Evolutionary conservation across 371 early-diverging fungal species (phyloP), one percentile per base, ranked within the genome.

Genomic region (Mucor mucedo): DNA sequence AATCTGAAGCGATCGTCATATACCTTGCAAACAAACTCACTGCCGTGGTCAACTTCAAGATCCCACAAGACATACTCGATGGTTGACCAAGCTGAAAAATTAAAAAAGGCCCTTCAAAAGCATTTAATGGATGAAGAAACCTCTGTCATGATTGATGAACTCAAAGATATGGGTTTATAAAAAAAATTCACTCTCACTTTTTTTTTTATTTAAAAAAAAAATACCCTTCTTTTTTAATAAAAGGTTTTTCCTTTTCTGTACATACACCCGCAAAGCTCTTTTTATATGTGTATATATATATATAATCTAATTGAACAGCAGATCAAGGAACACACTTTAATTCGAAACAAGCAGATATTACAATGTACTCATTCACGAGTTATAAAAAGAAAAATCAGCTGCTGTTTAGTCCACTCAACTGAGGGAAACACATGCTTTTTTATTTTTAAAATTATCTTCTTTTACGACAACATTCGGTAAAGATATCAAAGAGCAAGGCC

Each of bases 401-500:
- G 21, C 21, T 21, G 21, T 21, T 21, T 21, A 21, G 21, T 21
- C 21, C 21, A 21, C 21, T 21, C 21, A 21, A 21, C 21, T 21
- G 21, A 21, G 21, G 21, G 21, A 21, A 21, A 21, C 21, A 21
- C 21, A 21, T 21, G 21, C 21, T 21, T 21, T 21, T 21, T 21
- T 21, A 21, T 21, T 21, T 21, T 21, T n/a, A n/a, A 21, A 21
- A 21, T 21, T 21, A 21, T n/a, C 16, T 44, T n/a, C n/a, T 13
- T 3, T 27, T 30, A 39, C 60, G 33, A 60, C 58, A 5, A 47
- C 81, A 81, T 3, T 74, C 77, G 6, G 80, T 80, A 56, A 81
- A 66, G 38, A 79, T 60, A 47, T 85, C 84, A 83, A 83, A 84
- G 10, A 54, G 63, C 28, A 77, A 58, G 1, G 80, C 76, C 8